phyloP scores from a whole-genome alignment of 2,329 filamentous ascomycete species.

The Akanthomyces uredinophilus region DNA sequence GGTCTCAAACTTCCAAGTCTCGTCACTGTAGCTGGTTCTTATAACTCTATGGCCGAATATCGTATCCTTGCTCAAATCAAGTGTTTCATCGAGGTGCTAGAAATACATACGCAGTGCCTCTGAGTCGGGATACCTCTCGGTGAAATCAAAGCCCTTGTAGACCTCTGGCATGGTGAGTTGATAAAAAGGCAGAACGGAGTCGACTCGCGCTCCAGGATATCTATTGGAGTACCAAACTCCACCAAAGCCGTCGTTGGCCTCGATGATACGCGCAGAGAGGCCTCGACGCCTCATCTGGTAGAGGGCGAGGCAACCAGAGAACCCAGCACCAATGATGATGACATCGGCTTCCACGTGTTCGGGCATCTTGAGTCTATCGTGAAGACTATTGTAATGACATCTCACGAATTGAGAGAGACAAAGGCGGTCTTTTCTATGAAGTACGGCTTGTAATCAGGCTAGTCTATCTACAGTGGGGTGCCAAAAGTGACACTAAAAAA shows the following conservation, averaged over 20 bases:
- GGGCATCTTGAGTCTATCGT: no score
- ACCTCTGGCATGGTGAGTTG: constrained; percentile 31
- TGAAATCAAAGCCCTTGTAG: background rate
- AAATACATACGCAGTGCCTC: background rate
- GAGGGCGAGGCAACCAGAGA: no score
- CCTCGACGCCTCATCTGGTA: no score
- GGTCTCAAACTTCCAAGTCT: constrained; percentile 28
- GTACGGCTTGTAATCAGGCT: no score
- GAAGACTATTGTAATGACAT: no score
- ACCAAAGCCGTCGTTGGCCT: constrained; percentile 32
- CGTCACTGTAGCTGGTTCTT: background rate
- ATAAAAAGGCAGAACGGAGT: constrained; percentile 31
- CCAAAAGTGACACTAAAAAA: no score
- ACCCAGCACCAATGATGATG: no score
- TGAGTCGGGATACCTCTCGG: background rate
- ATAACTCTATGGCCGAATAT: background rate
- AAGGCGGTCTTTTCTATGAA: no score
- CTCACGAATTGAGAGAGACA: no score
- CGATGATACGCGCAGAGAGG: constrained; percentile 23
- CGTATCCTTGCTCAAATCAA: background rate
- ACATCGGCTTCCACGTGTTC: no score
- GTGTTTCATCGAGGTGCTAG: background rate
- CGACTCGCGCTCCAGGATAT: constrained; percentile 39
- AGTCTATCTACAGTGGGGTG: no score
- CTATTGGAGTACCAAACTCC: constrained; percentile 41